Conservation (phyloP, 2,329 filamentous ascomycete genomes). For the Scedosporium dehoogii region DNA sequence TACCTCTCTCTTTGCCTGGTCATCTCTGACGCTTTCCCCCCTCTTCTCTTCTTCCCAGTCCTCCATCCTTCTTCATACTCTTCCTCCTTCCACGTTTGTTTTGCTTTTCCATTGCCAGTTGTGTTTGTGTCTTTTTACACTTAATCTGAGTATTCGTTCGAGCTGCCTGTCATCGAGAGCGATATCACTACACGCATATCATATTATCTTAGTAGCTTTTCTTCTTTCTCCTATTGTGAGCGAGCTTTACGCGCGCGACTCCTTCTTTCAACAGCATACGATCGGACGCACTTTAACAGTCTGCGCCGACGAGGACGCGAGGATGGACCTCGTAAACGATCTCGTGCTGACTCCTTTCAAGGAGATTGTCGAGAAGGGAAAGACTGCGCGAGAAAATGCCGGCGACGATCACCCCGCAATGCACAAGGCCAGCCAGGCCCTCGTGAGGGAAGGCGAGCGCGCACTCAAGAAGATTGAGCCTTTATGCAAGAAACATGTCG, state of each 20-base stretch:
- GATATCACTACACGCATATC: too few relatives aligned
- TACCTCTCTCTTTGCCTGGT: background rate
- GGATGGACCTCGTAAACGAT: slow-evolving; percentile 29
- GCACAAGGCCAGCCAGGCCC: slow-evolving; percentile 37
- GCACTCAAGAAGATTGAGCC: slow-evolving; percentile 41
- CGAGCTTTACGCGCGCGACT: background rate
- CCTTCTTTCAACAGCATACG: background rate
- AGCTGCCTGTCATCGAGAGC: too few relatives aligned
- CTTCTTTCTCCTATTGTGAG: too few relatives aligned
- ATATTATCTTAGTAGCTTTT: too few relatives aligned
- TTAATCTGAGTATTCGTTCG: background rate
- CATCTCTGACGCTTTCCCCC: background rate
- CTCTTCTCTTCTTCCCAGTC: background rate
- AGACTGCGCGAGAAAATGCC: slow-evolving; percentile 35
- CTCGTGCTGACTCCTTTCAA: slow-evolving; percentile 41
- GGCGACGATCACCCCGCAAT: slow-evolving; percentile 31
- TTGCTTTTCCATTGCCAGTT: background rate
- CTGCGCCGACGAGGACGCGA: background rate
- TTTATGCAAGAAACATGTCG: slow-evolving; percentile 35
- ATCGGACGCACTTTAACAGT: background rate
- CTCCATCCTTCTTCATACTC: background rate
- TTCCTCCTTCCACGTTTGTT: background rate
- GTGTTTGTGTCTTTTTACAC: background rate
- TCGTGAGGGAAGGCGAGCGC: slow-evolving; percentile 38
- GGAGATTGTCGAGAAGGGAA: slow-evolving; percentile 43